Evolutionary conservation across 73 alveolate genomes (phyloP).

Genomic region (Uronychia setigera): DNA sequence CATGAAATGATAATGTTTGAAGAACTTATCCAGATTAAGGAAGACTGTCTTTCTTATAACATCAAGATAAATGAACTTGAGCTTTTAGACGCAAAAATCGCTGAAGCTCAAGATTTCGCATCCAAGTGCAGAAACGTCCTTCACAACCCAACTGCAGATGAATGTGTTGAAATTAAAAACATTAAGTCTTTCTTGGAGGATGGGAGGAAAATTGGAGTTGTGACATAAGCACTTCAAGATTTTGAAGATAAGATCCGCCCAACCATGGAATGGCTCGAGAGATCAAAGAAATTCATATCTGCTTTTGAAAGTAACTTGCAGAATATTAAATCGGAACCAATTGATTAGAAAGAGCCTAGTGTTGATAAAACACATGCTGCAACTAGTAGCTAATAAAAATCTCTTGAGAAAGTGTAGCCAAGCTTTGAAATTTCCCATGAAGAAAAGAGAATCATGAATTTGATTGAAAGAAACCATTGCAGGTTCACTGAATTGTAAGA

Average conservation of each 20-base stretch:
- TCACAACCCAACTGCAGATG: background rate
- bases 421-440: background rate
- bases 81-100: background rate
- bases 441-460: background rate
- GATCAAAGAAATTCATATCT: background rate
- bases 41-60: background rate
- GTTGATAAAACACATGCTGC: background rate
- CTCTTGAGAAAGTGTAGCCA: background rate
- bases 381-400: background rate
- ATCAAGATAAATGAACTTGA: background rate
- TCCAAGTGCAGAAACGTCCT: background rate
- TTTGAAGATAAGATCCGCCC: conserved; percentile 10
- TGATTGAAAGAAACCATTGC: background rate
- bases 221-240: background rate
- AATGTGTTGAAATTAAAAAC: background rate
- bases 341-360: background rate
- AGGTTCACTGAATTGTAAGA: background rate
- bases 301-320: background rate
- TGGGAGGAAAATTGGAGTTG: background rate
- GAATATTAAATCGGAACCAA: background rate
- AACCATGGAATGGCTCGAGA: background rate
- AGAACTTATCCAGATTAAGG: background rate
- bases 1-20: background rate
- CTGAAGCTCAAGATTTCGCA: background rate
- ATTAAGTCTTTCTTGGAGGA: background rate